Base-by-base conservation (phyloP, 495 filamentous ascomycete species). In the Xylaria palmicola region DNA sequence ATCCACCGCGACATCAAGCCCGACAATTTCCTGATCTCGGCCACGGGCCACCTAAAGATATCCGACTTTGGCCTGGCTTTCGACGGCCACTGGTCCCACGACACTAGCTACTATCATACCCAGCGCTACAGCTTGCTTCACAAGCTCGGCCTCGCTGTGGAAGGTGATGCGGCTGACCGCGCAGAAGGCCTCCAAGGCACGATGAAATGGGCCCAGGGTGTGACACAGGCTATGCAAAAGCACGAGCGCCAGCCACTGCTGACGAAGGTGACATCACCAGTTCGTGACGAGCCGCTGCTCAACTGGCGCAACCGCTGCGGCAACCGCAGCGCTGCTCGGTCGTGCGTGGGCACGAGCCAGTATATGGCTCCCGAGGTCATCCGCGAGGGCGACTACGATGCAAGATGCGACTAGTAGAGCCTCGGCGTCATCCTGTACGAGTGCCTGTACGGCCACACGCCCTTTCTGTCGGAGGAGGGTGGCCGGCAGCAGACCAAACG, bases 361-460 rank as follows among this genome's bases (percentile, higher is more conserved):
- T 98, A 97, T 74, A 96, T 96, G 93, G 93, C 93, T 1, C 93
- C 93, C 3, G 93, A 97, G 74, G 89, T 98, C 29, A 86, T 97
- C 58, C 79, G 86, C 60, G 93, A 91, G 19, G 83, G 92, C 50
- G 74, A 80, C 27, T 97, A 98, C 70, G 93, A 98, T 78, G 93
- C 88, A 24, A 79, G 93, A 60, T 97, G 93, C 73, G 93, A 97
- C 75, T 98, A 86, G 90, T 98, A 92, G 93, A 97, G 92, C 73
- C 83, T 96, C 60, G 93, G 91, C 27, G 84, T 97, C 53, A 97
- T 98, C 67, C 71, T 97, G 36, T 98, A 89, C 62, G 93, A 98
- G 86, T 97, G 92, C 66, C 74, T 98, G 3, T 97, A 93, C 69
- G 92, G 93, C 10, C 89, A 86, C 62, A 96, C 93, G 0, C 93